These are phyloP conservation scores for Clonostachys rhizophaga DNA, from an alignment of 2,329 filamentous ascomycete species.

Conservation along the genomic window DNA sequence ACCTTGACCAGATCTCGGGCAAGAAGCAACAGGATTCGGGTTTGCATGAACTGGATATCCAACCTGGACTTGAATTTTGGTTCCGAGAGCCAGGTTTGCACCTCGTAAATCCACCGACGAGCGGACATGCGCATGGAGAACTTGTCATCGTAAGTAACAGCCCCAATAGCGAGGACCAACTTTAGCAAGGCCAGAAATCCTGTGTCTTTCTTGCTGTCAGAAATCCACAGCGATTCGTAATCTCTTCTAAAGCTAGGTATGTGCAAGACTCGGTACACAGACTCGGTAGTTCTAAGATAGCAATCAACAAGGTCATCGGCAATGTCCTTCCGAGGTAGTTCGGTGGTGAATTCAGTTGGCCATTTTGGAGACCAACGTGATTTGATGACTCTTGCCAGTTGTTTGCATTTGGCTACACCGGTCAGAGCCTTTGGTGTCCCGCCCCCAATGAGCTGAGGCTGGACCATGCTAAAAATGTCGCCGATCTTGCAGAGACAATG, in stretches of 20 bases:
- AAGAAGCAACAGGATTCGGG: conserved; percentile 33
- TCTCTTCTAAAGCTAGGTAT: conserved; percentile 40
- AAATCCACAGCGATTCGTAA: conserved; percentile 46
- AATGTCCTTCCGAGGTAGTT: conserved; percentile 39
- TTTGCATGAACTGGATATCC: conserved; percentile 43
- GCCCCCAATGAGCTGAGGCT: no score
- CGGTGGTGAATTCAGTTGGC: conserved; percentile 32
- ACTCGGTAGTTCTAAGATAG: conserved; percentile 44
- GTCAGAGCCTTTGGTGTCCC: conserved; percentile 36
- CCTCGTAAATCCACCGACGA: conserved; percentile 53
- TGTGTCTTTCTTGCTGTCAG: conserved; percentile 15
- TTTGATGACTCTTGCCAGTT: conserved; percentile 47
- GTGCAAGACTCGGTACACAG: conserved; percentile 43
- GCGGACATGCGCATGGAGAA: conserved; percentile 45
- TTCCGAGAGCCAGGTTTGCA: conserved; percentile 46
- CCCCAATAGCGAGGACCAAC: conserved; percentile 53
- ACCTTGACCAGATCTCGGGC: conserved; percentile 29
- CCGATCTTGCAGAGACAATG: no score
- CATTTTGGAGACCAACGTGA: conserved; percentile 37
- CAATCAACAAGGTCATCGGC: conserved; percentile 40
- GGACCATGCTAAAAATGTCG: no score
- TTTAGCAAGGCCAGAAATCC: conserved; percentile 52
- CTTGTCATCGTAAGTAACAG: conserved; percentile 39
- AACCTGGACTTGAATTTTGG: conserved; percentile 49
- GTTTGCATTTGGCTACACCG: conserved; percentile 48